A percentile compares a stretch with the other conserved stretches of the same genome.
Conservation (phyloP, 257 asterid species). For the Jaltomata sinuosa region DNA sequence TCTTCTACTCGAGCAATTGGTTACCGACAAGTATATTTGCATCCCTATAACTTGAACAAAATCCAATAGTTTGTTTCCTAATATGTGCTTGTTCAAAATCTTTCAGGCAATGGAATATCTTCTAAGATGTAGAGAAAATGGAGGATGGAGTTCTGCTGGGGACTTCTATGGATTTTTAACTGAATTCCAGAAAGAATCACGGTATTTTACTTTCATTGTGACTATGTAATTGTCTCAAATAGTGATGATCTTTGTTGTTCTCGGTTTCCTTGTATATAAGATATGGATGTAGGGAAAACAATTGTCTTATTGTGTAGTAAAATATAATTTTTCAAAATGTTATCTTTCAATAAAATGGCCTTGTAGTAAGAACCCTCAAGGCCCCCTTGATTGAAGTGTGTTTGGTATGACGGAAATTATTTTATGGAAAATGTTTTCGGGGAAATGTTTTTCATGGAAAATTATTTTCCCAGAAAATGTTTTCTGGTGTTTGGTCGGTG, state of each 20-base stretch:
- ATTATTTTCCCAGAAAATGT: not conserved
- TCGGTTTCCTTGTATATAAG: not conserved
- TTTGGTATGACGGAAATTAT: not conserved
- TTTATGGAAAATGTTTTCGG: not conserved
- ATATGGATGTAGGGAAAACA: not conserved
- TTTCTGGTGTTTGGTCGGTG: not conserved
- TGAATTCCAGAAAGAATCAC: conserved; percentile 76
- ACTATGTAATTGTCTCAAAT: not conserved
- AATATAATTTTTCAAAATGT: not conserved
- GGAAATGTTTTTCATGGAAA: not conserved
- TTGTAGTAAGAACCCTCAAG: not conserved
- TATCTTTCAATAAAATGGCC: not conserved
- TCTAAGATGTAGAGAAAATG: conserved; percentile 54
- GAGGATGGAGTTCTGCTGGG: conserved; percentile 57
- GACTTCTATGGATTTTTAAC: conserved; percentile 53
- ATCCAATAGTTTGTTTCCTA: not conserved
- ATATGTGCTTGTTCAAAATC: not conserved
- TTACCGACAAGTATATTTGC: conserved; percentile 70
- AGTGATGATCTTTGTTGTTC: not conserved
- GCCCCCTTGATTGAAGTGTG: not conserved
- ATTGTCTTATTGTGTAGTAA: not conserved
- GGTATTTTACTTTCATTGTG: conserved; percentile 28
- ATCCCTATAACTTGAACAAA: not conserved
- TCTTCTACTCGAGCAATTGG: conserved; percentile 97
- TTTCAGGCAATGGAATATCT: conserved; percentile 88